phyloP scores from a whole-genome alignment of 2,329 filamentous ascomycete genomes.

The Phaeosphaeria sp. region DNA sequence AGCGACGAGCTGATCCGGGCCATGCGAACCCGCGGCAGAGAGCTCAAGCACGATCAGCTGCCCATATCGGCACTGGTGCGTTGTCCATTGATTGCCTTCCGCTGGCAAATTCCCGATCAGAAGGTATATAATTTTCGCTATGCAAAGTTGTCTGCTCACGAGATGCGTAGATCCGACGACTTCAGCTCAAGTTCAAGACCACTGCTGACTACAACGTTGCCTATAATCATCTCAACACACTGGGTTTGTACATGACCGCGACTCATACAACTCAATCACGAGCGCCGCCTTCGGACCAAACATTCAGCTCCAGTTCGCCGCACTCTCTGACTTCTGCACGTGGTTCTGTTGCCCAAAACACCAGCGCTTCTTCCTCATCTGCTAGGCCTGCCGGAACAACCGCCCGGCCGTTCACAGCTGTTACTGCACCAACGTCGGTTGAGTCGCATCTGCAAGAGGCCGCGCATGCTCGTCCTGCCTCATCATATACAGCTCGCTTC shows the following conservation, averaged over 20 bases:
- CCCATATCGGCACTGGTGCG: conserved; percentile 54
- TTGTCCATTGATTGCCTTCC: conserved; percentile 49
- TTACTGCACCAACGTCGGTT: conserved; percentile 11
- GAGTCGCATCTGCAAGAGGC: conserved; percentile 18
- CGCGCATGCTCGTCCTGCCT: conserved; percentile 19
- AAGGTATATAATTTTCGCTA: conserved; percentile 32
- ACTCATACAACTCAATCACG: conserved; percentile 18
- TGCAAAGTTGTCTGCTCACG: conserved; percentile 9
- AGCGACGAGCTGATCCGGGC: conserved; percentile 23
- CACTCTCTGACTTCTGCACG: conserved; percentile 1
- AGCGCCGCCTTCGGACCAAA: conserved; percentile 8
- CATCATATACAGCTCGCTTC: conserved; percentile 17
- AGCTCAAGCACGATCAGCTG: conserved; percentile 48
- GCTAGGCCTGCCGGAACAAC: conserved; percentile 34
- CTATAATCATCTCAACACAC: conserved; percentile 38
- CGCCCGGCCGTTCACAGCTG: conserved; percentile 30
- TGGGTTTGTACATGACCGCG: conserved; percentile 42
- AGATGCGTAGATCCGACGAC: conserved; percentile 47
- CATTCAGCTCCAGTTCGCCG: neutral
- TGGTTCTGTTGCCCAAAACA: conserved; percentile 6
- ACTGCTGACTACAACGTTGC: conserved; percentile 46
- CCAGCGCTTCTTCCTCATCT: conserved; percentile 33
- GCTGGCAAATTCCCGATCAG: conserved; percentile 47
- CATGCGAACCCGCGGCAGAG: conserved; percentile 31
- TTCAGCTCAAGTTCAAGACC: conserved; percentile 54